Evolutionary conservation across 2,329 filamentous ascomycete species (phyloP), one percentile per base, ranked within the genome.

Genomic region (Coniochaeta sp.): DNA sequence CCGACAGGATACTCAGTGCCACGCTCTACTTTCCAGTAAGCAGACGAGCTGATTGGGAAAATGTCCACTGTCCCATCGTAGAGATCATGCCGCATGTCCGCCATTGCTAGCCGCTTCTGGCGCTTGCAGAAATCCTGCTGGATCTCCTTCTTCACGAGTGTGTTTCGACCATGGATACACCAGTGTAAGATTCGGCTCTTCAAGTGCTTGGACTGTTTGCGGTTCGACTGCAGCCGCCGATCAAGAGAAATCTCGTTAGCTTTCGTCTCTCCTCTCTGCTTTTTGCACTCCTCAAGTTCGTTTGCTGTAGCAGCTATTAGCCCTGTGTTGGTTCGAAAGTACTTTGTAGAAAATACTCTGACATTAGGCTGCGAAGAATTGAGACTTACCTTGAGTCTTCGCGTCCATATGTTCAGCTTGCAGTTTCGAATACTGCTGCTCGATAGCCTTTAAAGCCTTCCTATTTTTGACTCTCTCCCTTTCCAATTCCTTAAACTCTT

Each of bases 1-100:
- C 64, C 64, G 3, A 28, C 14, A 3, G 57, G 57, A 14, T 22
- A 5, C 26, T 58, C 38, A n/a, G n/a, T n/a, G 47, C 6, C 31
- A 17, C 31, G 24, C 6, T 58, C 17, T 19, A 44, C 26, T 28
- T 28, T 33, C 57, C 57, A 58, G 57, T 40, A 58, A 4, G 26
- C 40, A 17, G 33, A 28, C 5, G 57, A 38, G 28, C 57, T 58
- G n/a, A 44, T 22, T 14, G 57, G 57, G 22, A 58, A 58, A 19
- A 17, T 44, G 1, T 33, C 26, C 8, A 58, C 38, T 6, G 34
- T 58, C 3, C 38, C 57, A 34, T 58, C 57, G 14, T 52, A 52
- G 7, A 28, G 24, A n/a, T 52, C 47, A 2, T n/a, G 47, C 5
- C 47, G 47, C 24, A 1, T 2, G 8, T 6, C n/a, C 47, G 16